Conservation (phyloP, 352 stramenopile genomes). For the Peronospora destructor region DNA sequence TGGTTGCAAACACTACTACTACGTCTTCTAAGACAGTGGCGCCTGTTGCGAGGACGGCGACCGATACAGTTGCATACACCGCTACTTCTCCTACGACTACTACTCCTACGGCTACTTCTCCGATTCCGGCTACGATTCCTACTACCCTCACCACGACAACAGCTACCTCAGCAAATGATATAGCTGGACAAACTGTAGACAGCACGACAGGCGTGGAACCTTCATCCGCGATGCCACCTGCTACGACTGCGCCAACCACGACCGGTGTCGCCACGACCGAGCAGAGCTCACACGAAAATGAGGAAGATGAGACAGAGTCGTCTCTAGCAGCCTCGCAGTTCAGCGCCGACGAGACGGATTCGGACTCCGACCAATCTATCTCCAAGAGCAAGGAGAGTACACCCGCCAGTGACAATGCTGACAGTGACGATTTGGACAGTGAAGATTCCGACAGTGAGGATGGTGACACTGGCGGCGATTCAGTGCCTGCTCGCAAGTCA, state of each 20-base stretch:
- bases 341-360: slow-evolving; percentile 10
- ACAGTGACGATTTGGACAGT: slow-evolving; percentile 1
- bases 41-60: slow-evolving; percentile 4
- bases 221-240: slow-evolving; percentile 1
- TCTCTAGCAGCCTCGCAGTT: neutral
- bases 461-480: neutral
- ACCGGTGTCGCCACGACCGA: slow-evolving; percentile 2
- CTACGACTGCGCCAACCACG: slow-evolving; percentile 7
- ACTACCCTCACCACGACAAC: neutral
- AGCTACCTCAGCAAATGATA: neutral
- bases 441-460: slow-evolving; percentile 14
- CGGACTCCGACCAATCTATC: slow-evolving; percentile 15
- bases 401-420: slow-evolving; percentile 15
- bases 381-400: slow-evolving; percentile 18
- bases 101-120: too few species aligned
- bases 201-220: slow-evolving; percentile 6
- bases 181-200: slow-evolving; percentile 5
- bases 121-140: too few species aligned
- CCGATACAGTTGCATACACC: slow-evolving; percentile 5
- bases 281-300: slow-evolving; percentile 5
- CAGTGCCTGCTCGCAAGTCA: neutral
- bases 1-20: neutral
- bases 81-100: too few species aligned
- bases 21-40: slow-evolving; percentile 2
- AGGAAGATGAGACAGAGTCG: slow-evolving; percentile 4